Evolutionary conservation across 2,329 filamentous ascomycete species (phyloP).

Genomic region (Colletotrichum gloeosporioides): DNA sequence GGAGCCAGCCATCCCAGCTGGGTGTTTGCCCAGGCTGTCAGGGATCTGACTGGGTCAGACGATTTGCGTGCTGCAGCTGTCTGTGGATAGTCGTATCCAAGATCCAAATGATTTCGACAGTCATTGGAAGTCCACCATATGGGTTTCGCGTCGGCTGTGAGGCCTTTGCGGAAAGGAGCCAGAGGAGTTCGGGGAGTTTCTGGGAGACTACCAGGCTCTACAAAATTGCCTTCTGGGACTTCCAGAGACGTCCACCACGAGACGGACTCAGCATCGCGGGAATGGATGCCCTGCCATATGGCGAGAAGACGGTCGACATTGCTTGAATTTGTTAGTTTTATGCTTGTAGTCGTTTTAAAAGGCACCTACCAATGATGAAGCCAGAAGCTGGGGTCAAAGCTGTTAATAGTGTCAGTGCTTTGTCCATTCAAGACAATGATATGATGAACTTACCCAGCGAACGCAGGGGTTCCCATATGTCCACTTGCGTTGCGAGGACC

Average conservation of each 20-base stretch:
- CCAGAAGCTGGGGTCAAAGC: background rate
- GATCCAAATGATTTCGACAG: background rate
- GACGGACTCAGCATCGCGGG: background rate
- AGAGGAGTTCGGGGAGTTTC: background rate
- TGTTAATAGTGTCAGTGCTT: background rate
- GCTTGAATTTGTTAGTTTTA: background rate
- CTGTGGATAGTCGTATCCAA: constrained; percentile 5
- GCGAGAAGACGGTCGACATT: background rate
- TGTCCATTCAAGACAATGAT: background rate
- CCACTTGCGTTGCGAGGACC: background rate
- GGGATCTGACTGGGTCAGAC: background rate
- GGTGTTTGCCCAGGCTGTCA: background rate
- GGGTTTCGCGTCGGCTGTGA: background rate
- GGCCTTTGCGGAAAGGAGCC: background rate
- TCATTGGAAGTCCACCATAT: constrained; percentile 9
- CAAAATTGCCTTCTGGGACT: background rate
- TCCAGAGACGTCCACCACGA: background rate
- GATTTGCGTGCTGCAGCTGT: background rate
- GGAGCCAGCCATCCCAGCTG: background rate
- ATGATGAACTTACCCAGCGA: background rate
- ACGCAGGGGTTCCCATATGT: background rate
- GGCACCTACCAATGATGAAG: background rate
- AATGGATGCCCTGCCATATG: background rate
- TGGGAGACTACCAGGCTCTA: background rate
- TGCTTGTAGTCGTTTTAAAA: background rate